Evolutionary conservation across 768 basidiomycete genomes (phyloP), one percentile per base, ranked within the genome.

Genomic region (Phlebiopsis flavidoalba): DNA sequence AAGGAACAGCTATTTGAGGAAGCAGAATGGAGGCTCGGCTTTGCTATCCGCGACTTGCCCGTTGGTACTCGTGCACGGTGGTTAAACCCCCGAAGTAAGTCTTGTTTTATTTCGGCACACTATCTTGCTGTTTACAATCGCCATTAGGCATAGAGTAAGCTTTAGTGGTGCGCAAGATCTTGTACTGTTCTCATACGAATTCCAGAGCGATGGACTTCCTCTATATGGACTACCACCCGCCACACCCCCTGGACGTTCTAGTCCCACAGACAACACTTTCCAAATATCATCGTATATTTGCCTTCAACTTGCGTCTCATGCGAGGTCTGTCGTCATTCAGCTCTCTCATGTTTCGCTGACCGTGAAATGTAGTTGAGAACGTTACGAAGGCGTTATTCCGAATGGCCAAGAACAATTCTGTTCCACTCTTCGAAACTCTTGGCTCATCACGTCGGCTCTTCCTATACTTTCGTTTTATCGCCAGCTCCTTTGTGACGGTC

Each of bases 211-310:
- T 96, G 47, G 94, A 95, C 70, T 96, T 95, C 69, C 74, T 96
- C 14, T 92, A 91, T 68, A 86, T 96, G 77, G 86, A 93, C 64
- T 96, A 96, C 72, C 65, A 89, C 66, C 87, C 91, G n/a, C 91
- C 93, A 1, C 79, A 79, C n/a, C 83, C 92, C 0, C 75, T 96
- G 43, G 83, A 86, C 50, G 79, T 86, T 11, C 69, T 96, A 10
- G 88, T 96, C 35, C 84, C 91, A 1, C 76, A 83, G 0, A 78
- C 82, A 5, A 80, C 89, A 35, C 72, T 95, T n/a, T 86, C 83
- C 5, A 95, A 95, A 70, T 95, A 95, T 68, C 91, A 94, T 64
- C 78, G 89, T 45, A 77, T 95, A 62, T 93, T 94, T 70, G 80
- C 88, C 0, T 86, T 94, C 66, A 80, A 93, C 51, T 75, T 96